Percentiles rank a stretch among this genome's conserved stretches.
Conservation (phyloP, 106 monocot species). For the Dioscorea zingiberensis region DNA sequence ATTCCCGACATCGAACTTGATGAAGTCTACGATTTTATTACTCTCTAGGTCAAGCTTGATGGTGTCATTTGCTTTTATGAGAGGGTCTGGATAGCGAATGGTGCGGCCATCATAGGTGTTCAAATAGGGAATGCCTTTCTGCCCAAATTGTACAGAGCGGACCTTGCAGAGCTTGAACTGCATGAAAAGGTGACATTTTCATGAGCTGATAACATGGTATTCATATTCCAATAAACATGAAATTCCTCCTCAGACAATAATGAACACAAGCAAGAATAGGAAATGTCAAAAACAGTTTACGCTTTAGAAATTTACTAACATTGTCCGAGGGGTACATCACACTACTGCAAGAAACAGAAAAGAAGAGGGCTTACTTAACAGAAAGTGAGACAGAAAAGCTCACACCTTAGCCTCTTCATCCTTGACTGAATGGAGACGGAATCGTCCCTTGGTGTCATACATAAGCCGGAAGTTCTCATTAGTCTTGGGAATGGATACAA, state of each 20-base stretch:
- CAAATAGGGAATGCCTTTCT: slow-evolving; percentile 33
- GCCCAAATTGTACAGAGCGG: slow-evolving; percentile 26
- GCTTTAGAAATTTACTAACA: too few species aligned
- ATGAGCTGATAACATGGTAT: too few species aligned
- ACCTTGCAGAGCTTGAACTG: slow-evolving; percentile 43
- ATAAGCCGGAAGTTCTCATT: slow-evolving; percentile 81
- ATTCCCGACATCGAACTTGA: slow-evolving; percentile 86
- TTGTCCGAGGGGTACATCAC: too few species aligned
- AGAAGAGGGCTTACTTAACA: too few species aligned
- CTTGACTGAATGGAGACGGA: slow-evolving; percentile 52
- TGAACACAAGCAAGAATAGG: too few species aligned
- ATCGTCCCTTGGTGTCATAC: slow-evolving; percentile 90
- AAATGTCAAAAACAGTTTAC: too few species aligned
- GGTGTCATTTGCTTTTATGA: slow-evolving; percentile 36
- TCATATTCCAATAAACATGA: too few species aligned
- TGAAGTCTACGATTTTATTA: slow-evolving; percentile 70
- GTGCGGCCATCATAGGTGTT: slow-evolving; percentile 38
- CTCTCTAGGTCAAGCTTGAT: slow-evolving; percentile 49
- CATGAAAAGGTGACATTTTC: too few species aligned
- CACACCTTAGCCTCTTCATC: slow-evolving; percentile 82
- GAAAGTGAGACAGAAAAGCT: neutral
- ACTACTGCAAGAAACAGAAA: too few species aligned
- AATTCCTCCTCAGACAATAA: too few species aligned
- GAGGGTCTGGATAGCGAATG: slow-evolving; percentile 34
- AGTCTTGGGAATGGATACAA: slow-evolving; percentile 78